These are phyloP conservation scores for Rhodofomes roseus DNA, from an alignment of 1,284 basidiomycete species.

Conservation along the genomic window DNA sequence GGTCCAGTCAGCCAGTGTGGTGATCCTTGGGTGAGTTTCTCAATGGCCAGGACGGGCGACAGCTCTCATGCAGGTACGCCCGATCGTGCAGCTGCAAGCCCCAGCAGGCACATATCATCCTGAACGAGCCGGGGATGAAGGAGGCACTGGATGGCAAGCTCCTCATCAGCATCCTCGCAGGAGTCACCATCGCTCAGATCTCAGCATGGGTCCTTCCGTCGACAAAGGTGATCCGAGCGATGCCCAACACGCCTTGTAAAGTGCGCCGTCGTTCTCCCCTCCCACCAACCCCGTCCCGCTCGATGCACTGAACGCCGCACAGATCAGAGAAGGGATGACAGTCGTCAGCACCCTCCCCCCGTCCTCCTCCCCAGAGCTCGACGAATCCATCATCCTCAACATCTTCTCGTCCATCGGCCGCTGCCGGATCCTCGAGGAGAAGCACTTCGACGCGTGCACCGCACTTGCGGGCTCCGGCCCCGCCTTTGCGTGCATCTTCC, in stretches of 20 bases:
- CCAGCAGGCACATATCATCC: slow-evolving; percentile 77
- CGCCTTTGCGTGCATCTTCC: slow-evolving; percentile 94
- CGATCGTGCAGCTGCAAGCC: slow-evolving; percentile 79
- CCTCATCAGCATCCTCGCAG: slow-evolving; percentile 94
- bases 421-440: slow-evolving; percentile 92
- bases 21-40: slow-evolving; percentile 76
- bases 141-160: slow-evolving; percentile 89
- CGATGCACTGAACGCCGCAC: neutral
- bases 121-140: slow-evolving; percentile 77
- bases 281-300: neutral
- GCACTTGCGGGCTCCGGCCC: slow-evolving; percentile 96
- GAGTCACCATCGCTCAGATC: slow-evolving; percentile 87
- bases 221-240: slow-evolving; percentile 91
- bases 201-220: slow-evolving; percentile 66
- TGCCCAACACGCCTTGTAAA: slow-evolving; percentile 99
- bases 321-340: slow-evolving; percentile 99
- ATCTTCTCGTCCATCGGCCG: slow-evolving; percentile 95
- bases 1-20: slow-evolving; percentile 75
- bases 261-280: slow-evolving; percentile 42
- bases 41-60: neutral
- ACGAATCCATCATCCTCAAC: slow-evolving; percentile 79
- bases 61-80: neutral
- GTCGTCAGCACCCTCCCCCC: slow-evolving; percentile 74
- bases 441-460: slow-evolving; percentile 98
- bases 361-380: slow-evolving; percentile 47